phyloP scores from a whole-genome alignment of 345 rosid genomes.

The Brassica carinata region DNA sequence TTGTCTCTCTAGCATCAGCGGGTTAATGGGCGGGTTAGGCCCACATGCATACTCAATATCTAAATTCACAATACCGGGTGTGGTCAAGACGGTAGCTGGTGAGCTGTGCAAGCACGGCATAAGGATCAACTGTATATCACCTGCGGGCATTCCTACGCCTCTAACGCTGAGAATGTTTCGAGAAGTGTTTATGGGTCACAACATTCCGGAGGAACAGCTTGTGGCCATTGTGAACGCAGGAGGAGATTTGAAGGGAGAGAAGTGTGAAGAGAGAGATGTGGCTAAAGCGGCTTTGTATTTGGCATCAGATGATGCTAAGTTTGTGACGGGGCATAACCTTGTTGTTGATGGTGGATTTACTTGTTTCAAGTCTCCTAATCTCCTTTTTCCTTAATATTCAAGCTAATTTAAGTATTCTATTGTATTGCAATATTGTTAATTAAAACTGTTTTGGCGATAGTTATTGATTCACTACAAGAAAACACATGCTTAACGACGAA shows the following conservation, averaged over 20 bases:
- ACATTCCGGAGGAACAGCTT: conserved; percentile 43
- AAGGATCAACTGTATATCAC: conserved; percentile 76
- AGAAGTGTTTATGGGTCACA: conserved; percentile 45
- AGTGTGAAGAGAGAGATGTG: conserved; percentile 70
- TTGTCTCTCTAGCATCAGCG: conserved; percentile 78
- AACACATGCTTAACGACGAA: no score
- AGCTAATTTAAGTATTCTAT: not conserved
- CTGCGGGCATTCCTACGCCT: conserved; percentile 63
- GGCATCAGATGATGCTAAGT: conserved; percentile 49
- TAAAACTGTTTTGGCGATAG: not conserved
- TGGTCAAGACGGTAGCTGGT: conserved; percentile 66
- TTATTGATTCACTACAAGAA: not conserved
- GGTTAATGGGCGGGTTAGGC: conserved; percentile 72
- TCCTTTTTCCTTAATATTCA: conserved; percentile 49
- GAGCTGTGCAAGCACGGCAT: conserved; percentile 64
- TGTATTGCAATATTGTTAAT: not conserved
- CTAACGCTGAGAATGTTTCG: conserved; percentile 40
- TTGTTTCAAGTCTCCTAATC: conserved; percentile 54
- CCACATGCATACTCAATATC: conserved; percentile 72
- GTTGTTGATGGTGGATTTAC: conserved; percentile 60
- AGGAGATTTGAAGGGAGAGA: conserved; percentile 67
- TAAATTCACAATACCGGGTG: conserved; percentile 60
- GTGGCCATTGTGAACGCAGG: conserved; percentile 53
- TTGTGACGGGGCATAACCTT: conserved; percentile 48
- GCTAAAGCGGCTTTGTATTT: conserved; percentile 51